These are phyloP conservation scores for Pythium brassicae DNA, from an alignment of 352 stramenopile species.

Conservation along the genomic window DNA sequence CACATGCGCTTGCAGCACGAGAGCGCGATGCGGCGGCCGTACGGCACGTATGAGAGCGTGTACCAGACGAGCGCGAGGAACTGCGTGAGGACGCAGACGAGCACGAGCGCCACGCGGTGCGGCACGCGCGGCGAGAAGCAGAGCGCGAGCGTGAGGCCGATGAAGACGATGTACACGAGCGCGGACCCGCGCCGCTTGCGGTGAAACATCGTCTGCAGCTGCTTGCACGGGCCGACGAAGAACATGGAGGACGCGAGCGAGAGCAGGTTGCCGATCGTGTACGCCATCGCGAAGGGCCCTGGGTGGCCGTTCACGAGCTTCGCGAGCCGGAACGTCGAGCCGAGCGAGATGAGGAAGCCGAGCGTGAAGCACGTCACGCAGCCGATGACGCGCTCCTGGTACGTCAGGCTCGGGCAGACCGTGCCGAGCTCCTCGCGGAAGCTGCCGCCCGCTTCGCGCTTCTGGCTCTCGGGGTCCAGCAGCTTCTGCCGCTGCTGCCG, in stretches of 20 bases:
- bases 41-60: conserved; percentile 86
- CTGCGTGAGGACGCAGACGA: conserved; percentile 73
- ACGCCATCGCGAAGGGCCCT: conserved; percentile 78
- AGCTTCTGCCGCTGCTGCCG: conserved; percentile 75
- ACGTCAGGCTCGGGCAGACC: conserved; percentile 70
- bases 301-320: conserved; percentile 75
- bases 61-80: conserved; percentile 83
- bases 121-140: conserved; percentile 70
- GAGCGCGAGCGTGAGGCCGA: conserved; percentile 67
- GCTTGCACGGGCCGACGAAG: conserved; percentile 81
- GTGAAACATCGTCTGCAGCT: conserved; percentile 83
- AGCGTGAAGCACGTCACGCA: conserved; percentile 77
- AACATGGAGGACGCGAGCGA: conserved; percentile 81
- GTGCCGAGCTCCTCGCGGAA: conserved; percentile 25
- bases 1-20: conserved; percentile 64
- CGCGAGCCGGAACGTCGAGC: conserved; percentile 73
- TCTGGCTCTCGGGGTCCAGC: conserved; percentile 57
- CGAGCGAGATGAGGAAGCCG: conserved; percentile 79
- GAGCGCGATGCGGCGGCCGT: conserved; percentile 65
- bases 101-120: conserved; percentile 62
- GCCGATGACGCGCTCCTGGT: conserved; percentile 82
- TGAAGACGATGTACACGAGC: conserved; percentile 74
- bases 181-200: conserved; percentile 67
- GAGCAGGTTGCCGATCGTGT: conserved; percentile 83
- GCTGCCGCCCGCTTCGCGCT: conserved; percentile 20